A percentile compares a stretch with the other conserved stretches of the same genome.
These are phyloP conservation scores for Cydonia oblonga DNA, from an alignment of 331 rosid species.

Conservation along the genomic window DNA sequence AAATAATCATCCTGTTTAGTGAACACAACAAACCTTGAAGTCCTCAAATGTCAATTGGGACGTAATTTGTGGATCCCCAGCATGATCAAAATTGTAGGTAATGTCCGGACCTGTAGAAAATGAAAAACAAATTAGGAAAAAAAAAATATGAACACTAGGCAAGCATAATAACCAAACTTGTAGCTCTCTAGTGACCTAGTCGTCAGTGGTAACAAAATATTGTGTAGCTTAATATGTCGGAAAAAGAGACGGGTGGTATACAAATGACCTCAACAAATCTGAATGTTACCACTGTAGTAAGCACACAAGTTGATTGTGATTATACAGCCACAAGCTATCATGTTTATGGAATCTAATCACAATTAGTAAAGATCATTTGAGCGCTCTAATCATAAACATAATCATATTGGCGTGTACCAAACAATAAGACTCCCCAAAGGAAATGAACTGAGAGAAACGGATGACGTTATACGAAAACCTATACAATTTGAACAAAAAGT, in stretches of 20 bases:
- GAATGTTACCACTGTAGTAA: no score
- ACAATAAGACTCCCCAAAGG: background rate
- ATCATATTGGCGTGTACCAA: no score
- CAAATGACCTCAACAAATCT: no score
- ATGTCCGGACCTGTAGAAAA: constrained; percentile 65
- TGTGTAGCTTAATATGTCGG: background rate
- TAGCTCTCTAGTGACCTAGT: background rate
- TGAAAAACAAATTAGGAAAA: background rate
- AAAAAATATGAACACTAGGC: background rate
- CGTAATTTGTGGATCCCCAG: constrained; percentile 85
- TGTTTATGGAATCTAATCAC: no score
- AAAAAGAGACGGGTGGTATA: no score
- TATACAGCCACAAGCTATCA: no score
- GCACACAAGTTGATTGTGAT: no score
- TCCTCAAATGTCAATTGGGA: constrained; percentile 77
- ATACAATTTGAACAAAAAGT: background rate
- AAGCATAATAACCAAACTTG: background rate
- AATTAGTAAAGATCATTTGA: no score
- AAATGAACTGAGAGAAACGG: no score
- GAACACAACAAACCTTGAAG: constrained; percentile 57
- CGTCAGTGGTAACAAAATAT: background rate
- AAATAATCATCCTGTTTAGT: background rate
- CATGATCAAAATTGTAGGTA: constrained; percentile 87
- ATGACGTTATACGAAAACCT: background rate
- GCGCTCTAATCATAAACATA: no score